These are phyloP conservation scores for Begonia fuchsioides DNA, from an alignment of 306 rosid species.

Conservation along the genomic window DNA sequence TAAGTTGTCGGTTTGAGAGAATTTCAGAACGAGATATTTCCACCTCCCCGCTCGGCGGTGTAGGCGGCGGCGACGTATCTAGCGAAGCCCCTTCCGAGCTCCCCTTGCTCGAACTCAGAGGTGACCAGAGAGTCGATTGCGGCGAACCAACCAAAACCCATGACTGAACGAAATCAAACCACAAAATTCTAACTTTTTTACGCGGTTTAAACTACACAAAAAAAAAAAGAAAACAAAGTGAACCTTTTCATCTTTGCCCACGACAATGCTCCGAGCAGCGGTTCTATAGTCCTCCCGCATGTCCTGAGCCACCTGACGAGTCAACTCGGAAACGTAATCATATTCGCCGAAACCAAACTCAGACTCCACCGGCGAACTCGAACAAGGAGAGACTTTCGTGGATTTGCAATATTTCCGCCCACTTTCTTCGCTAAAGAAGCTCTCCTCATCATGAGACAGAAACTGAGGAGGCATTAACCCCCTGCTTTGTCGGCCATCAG, in stretches of 20 bases:
- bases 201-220: not conserved
- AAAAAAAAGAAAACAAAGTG: not conserved
- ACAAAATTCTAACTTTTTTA: not conserved
- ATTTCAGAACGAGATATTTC: conserved; percentile 7
- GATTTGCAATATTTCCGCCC: not conserved
- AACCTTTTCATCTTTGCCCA: conserved; percentile 23
- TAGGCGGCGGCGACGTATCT: conserved; percentile 32
- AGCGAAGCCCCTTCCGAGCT: conserved; percentile 27
- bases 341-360: conserved; percentile 14
- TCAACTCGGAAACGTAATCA: conserved; percentile 31
- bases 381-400: not conserved
- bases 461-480: conserved; percentile 12
- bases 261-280: conserved; percentile 6
- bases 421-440: not conserved
- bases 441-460: conserved; percentile 4
- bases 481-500: conserved; percentile 17
- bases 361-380: conserved; percentile 2
- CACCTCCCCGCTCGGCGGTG: conserved; percentile 19
- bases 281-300: conserved; percentile 17
- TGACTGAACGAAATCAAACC: conserved; percentile 11
- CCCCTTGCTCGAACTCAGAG: conserved; percentile 26
- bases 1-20: conserved; percentile 13
- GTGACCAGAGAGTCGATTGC: conserved; percentile 25
- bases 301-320: conserved; percentile 33
- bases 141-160: conserved; percentile 26